Evolutionary conservation across 2,329 filamentous ascomycete genomes (phyloP), one percentile per base, ranked within the genome.

Genomic region (Penicillium sp.): DNA sequence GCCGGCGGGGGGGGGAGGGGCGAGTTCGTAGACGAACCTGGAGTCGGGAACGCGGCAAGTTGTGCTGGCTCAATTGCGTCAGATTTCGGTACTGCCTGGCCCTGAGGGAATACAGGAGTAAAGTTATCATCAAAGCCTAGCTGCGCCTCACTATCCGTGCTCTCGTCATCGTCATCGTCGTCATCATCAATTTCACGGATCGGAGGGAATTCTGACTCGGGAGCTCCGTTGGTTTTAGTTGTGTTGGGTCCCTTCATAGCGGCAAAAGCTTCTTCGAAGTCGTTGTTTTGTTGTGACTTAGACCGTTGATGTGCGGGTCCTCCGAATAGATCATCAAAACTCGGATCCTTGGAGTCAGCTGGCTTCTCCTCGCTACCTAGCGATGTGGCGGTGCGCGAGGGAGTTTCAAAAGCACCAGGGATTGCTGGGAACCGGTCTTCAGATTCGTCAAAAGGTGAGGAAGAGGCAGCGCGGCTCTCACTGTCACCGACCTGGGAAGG

Each of bases 61-160:
- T 73, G 77, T 68, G 71, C 74, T 63, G 67, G 77, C 66, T 71
- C 80, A 63, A 73, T 79, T 56, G 65, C 73, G 63, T 71, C 72
- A 35, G 66, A 71, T 63, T 70, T 68, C 51, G 69, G 64, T 44
- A 69, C 70, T 26, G 70, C 69, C 49, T 73, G 67, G n/a, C 63
- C 63, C 51, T 69, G 70, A 5, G 82, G 77, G 48, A 81, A 84
- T 31, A 86, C 85, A 15, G 91, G 88, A 0, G 91, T 89, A 74
- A 98, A 98, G 76, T 97, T 90, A 73, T 99, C 95, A 54, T 96
- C 94, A 73, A 98, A 98, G 0, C 93, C 92, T 69, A 79, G 62
- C 31, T 71, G 72, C 7, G 70, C 81, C 47, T 91, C 92, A 53
- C 86, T 86, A 52, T 92, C 91, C 63, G 87, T 91, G 58, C 88